A percentile compares a stretch with the other conserved stretches of the same genome.
These are phyloP conservation scores for Amaranthus tricolor DNA, from an alignment of 179 eudicot species.

Conservation along the genomic window DNA sequence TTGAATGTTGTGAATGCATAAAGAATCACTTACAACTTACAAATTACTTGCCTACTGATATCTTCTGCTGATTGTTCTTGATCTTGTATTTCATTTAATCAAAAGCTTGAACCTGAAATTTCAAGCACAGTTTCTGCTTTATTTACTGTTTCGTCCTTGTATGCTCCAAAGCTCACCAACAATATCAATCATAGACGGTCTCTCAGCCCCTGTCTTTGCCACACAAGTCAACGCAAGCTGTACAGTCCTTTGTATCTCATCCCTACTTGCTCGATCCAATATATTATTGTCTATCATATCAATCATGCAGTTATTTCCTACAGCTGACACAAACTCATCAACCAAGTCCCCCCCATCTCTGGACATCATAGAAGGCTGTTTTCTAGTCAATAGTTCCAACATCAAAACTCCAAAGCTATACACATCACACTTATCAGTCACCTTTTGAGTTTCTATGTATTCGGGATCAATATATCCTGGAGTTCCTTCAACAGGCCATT, in stretches of 20 bases:
- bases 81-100: no score
- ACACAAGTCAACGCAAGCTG: conserved; percentile 5
- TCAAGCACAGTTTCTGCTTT: no score
- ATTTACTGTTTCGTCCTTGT: no score
- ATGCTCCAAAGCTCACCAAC: no score
- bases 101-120: no score
- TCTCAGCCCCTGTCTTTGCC: conserved; percentile 5
- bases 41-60: no score
- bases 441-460: conserved; percentile 8
- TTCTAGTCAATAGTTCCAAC: conserved; percentile 12
- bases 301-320: not conserved
- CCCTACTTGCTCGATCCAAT: not conserved
- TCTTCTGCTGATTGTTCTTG: no score
- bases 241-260: not conserved
- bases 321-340: not conserved
- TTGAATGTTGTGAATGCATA: no score
- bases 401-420: conserved; percentile 18
- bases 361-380: conserved; percentile 1
- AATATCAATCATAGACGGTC: not conserved
- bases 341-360: not conserved
- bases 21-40: no score
- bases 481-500: not conserved
- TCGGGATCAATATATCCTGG: conserved; percentile 20
- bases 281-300: conserved; percentile 3
- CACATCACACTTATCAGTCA: conserved; percentile 18